Evolutionary conservation across 2,329 filamentous ascomycete species (phyloP).

Genomic region (Periconia digitata): DNA sequence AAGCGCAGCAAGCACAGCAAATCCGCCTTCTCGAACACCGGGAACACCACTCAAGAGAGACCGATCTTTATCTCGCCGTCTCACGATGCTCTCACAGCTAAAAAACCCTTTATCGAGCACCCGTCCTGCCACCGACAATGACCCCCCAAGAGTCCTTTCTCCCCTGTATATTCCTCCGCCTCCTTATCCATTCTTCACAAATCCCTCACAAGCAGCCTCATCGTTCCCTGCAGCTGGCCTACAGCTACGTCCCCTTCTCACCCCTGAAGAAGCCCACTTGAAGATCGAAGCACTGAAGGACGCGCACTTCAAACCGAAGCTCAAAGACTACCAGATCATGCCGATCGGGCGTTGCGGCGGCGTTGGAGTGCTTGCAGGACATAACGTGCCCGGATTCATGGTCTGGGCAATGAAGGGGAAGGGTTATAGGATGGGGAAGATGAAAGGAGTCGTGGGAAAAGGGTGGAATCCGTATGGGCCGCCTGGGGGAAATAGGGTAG

Average conservation of each 20-base stretch:
- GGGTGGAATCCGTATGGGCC: conserved; percentile 7
- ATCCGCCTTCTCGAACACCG: not conserved
- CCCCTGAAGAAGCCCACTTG: conserved; percentile 12
- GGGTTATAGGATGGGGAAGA: conserved; percentile 6
- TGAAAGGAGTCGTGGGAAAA: conserved; percentile 1
- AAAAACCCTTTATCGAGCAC: not conserved
- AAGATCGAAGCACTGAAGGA: conserved; percentile 27
- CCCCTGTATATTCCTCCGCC: not conserved
- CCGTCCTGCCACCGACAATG: not conserved
- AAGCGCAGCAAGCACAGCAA: not conserved
- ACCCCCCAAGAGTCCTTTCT: not conserved
- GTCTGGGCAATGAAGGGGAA: conserved; percentile 9
- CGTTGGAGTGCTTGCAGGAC: conserved; percentile 39
- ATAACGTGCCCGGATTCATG: conserved; percentile 30
- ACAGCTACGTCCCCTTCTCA: conserved; percentile 4
- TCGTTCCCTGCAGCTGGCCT: conserved; percentile 2
- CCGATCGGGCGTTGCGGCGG: conserved; percentile 38
- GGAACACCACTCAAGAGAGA: not conserved
- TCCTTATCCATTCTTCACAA: not conserved
- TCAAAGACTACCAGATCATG: conserved; percentile 20
- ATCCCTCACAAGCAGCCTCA: not conserved
- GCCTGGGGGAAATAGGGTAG: not conserved
- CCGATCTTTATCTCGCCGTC: not conserved
- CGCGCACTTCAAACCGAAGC: conserved; percentile 15
- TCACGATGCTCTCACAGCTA: not conserved